A percentile compares a stretch with the other conserved stretches of the same genome.
These are phyloP conservation scores for Alternaria sp. DNA, from an alignment of 2,329 filamentous ascomycete genomes.

Conservation along the genomic window DNA sequence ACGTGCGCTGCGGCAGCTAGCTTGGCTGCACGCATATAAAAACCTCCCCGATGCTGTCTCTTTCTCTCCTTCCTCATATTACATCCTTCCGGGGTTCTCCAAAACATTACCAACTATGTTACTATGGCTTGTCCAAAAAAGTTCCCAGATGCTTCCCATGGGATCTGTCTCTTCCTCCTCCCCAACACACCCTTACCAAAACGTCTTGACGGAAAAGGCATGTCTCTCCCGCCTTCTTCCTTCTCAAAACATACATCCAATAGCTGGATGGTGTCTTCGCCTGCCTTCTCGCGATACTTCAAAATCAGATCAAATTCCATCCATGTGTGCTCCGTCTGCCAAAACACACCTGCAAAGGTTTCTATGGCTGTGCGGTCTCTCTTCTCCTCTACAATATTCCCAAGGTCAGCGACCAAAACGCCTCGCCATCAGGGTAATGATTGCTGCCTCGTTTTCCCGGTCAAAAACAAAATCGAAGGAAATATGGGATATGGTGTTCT, in stretches of 20 bases:
- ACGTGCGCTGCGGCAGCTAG: background rate
- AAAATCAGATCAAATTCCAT: too few relatives aligned
- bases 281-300: background rate
- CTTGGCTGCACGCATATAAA: background rate
- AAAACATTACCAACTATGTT: too few relatives aligned
- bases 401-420: background rate
- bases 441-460: background rate
- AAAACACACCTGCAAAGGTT: background rate
- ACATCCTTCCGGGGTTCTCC: background rate
- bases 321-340: background rate
- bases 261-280: background rate
- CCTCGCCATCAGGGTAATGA: too few relatives aligned
- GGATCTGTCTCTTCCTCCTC: background rate
- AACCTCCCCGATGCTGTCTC: accelerated
- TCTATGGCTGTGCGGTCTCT: background rate
- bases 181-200: too few relatives aligned
- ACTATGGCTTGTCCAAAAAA: too few relatives aligned
- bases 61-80: background rate
- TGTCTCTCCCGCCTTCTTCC: background rate
- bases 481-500: background rate
- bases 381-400: background rate
- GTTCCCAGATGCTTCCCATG: too few relatives aligned
- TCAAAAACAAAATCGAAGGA: background rate
- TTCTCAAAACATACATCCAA: background rate
- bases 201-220: too few relatives aligned